Evolutionary conservation across 192 early-diverging fungal species (phyloP).

Genomic region (Glomus cerebriforme): DNA sequence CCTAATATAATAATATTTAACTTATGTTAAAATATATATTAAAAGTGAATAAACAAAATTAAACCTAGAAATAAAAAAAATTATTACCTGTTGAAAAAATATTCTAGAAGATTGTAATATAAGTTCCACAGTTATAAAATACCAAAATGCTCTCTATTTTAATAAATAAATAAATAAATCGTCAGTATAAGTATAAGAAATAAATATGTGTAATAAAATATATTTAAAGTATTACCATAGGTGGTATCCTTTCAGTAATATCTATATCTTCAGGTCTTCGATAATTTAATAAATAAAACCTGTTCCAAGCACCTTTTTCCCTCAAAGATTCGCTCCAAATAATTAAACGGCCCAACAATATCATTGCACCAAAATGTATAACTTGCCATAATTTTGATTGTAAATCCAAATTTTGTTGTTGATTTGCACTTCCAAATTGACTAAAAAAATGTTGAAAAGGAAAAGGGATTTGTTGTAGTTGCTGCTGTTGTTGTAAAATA

Average conservation of each 20-base stretch:
- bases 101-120: constrained; percentile 51
- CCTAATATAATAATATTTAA: constrained; percentile 24
- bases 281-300: constrained; percentile 15
- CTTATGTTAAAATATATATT: not conserved
- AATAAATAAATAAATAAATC: not conserved
- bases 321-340: constrained; percentile 41
- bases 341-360: constrained; percentile 44
- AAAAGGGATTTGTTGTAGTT: not conserved
- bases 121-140: constrained; percentile 55
- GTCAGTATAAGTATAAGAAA: not conserved
- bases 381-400: constrained; percentile 53
- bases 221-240: not conserved
- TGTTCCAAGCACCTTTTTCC: constrained; percentile 20
- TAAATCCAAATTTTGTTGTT: constrained; percentile 37
- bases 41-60: not conserved
- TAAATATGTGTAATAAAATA: not conserved
- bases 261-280: not conserved
- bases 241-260: not conserved
- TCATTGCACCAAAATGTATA: constrained; percentile 49
- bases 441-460: not conserved
- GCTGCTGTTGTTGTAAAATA: constrained; percentile 15
- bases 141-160: constrained; percentile 57
- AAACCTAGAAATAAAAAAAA: not conserved
- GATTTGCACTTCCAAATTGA: not conserved
- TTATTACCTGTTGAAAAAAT: constrained; percentile 46